Evolutionary conservation across 495 filamentous ascomycete genomes (phyloP).

Genomic region (Alectoria sarmentosa): DNA sequence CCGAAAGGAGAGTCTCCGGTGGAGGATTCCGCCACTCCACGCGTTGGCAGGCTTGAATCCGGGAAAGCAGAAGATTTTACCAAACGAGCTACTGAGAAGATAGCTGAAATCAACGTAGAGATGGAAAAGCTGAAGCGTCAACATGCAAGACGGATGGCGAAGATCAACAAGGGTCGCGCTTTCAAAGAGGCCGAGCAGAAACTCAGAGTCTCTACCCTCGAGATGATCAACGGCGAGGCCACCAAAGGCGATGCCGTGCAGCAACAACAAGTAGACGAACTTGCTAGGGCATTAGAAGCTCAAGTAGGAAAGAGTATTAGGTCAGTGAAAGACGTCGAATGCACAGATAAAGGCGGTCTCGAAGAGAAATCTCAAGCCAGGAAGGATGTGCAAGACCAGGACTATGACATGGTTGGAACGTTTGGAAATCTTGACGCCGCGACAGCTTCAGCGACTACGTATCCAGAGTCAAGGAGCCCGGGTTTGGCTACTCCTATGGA

Average conservation of each 20-base stretch:
- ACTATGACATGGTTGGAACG: conserved; percentile 20
- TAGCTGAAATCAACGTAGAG: conserved; percentile 61
- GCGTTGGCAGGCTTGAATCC: conserved; percentile 55
- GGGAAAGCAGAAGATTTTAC: conserved; percentile 70
- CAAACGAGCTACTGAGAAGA: conserved; percentile 58
- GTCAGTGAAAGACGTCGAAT: conserved; percentile 54
- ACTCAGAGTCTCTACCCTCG: conserved; percentile 30
- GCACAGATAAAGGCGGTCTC: conserved; percentile 65
- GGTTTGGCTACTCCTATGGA: conserved; percentile 2
- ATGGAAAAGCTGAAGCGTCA: conserved; percentile 74
- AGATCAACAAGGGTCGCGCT: conserved; percentile 58
- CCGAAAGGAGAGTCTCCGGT: conserved; percentile 26
- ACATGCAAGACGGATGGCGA: conserved; percentile 66
- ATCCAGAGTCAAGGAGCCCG: conserved; percentile 10
- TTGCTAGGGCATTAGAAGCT: conserved; percentile 51
- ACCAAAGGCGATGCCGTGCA: conserved; percentile 1
- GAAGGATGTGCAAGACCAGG: conserved; percentile 20
- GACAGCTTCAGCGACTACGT: conserved; percentile 1
- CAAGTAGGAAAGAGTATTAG: conserved; percentile 49
- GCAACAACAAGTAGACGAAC: conserved; percentile 43
- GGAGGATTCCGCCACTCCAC: conserved; percentile 38
- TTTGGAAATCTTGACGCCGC: conserved; percentile 13
- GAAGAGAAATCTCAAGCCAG: conserved; percentile 47
- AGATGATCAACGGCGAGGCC: conserved; percentile 11
- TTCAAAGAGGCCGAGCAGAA: conserved; percentile 58